Conservation (phyloP, 202 grass and related monocot genomes). For the Musa balbisiana region DNA sequence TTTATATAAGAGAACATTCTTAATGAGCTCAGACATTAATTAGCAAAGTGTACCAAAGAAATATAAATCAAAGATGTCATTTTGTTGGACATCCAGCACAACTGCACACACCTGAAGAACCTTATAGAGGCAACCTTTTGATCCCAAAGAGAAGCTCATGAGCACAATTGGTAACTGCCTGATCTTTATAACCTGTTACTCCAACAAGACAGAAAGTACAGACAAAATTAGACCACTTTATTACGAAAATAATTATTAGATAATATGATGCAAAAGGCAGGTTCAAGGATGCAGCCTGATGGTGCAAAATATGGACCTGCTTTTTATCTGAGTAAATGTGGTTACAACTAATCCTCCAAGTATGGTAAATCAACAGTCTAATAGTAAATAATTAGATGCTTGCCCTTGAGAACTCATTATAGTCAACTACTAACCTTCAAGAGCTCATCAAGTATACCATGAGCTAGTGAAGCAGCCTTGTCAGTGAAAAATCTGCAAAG, state of each 20-base stretch:
- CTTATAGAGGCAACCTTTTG: constrained; percentile 79
- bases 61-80: not conserved
- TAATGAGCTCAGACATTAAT: not conserved
- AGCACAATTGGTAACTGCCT: constrained; percentile 64
- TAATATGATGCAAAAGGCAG: not conserved
- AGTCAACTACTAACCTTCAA: constrained; percentile 38
- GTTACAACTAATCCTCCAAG: not conserved
- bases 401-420: not conserved
- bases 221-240: not conserved
- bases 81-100: not conserved
- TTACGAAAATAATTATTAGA: not conserved
- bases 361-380: not conserved
- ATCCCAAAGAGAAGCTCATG: constrained; percentile 74
- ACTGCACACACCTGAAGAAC: constrained; percentile 60
- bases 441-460: constrained; percentile 63
- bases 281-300: not conserved
- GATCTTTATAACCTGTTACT: constrained; percentile 67
- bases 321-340: too few relatives aligned
- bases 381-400: not conserved
- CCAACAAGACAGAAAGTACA: constrained; percentile 20
- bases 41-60: not conserved
- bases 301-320: not conserved
- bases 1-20: not conserved
- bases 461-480: constrained; percentile 65
- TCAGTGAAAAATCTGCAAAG: constrained; percentile 77